phyloP scores from a whole-genome alignment of 768 basidiomycete genomes.

The Dioszegia crocea region DNA sequence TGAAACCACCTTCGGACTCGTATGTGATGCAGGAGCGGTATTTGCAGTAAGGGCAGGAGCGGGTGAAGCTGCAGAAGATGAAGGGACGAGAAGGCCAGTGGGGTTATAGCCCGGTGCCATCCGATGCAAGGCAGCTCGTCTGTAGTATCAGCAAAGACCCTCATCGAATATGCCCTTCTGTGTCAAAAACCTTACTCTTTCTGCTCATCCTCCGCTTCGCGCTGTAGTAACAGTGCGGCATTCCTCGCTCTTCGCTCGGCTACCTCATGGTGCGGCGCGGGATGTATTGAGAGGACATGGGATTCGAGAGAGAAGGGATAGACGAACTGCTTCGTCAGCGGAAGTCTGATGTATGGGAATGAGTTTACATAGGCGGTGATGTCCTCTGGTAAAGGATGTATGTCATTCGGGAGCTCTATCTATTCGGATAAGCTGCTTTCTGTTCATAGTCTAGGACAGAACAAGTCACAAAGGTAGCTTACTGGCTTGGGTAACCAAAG shows the following conservation, averaged over 20 bases:
- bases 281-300: constrained; percentile 71
- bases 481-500: constrained; percentile 80
- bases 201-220: constrained; percentile 73
- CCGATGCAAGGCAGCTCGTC: constrained; percentile 37
- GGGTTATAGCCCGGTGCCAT: constrained; percentile 46
- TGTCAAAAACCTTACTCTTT: constrained; percentile 54
- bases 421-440: constrained; percentile 46
- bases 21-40: neutral
- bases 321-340: constrained; percentile 64
- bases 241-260: constrained; percentile 64
- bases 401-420: constrained; percentile 83
- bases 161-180: too few species aligned
- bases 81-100: constrained; percentile 30
- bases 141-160: constrained; percentile 16
- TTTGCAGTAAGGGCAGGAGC: neutral
- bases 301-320: constrained; percentile 93
- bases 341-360: neutral
- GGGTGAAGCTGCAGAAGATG: constrained; percentile 10
- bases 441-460: too few species aligned
- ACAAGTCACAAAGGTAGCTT: constrained; percentile 22
- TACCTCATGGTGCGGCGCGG: constrained; percentile 65
- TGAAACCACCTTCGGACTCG: neutral
- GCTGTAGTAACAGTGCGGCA: constrained; percentile 64
- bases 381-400: constrained; percentile 88
- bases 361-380: constrained; percentile 75